Evolutionary conservation across 768 basidiomycete genomes (phyloP), one percentile per base, ranked within the genome.

Genomic region (Dentipellis sp.): DNA sequence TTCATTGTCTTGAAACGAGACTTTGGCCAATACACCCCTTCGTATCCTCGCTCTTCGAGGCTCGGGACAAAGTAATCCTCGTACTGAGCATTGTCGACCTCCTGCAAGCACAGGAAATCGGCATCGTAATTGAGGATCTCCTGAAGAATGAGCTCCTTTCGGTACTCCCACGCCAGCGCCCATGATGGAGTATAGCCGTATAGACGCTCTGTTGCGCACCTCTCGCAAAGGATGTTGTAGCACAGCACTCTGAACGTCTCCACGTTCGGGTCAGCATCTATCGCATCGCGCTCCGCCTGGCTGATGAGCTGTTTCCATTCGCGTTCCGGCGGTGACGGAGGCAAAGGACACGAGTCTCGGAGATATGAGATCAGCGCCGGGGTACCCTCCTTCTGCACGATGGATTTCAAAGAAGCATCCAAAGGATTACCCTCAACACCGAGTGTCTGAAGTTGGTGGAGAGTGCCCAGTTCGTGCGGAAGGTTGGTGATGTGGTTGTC

Each of bases 401-500:
- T 81, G 22, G 76, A 73, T 68, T 91, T 89, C 40, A 94, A 73
- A 23, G 79, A 71, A 2, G 82, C 72, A 55, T 95, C 91, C 42
- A 99, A 71, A 2, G 94, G 94, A 63, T 99, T 99, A n/a, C 97
- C 97, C 68, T 98, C 97, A 37, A 99, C 79, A 17, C 97, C 97
- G 23, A 99, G 74, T 10, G 91, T 92, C 67, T 91, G 91, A 51
- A 99, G 78, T 67, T 94, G 91, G 65, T 95, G 91, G 37, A 99
- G 71, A 55, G 81, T 91, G 29, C 97, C 97, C 37, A 97, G 76
- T 67, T 99, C 91, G 0, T 78, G 74, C 2, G 97, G 97, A 17
- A 99, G 77, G 2, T 83, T 86, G 39, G 80, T 74, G n/a, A 99
- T 71, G 63, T 88, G 82, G 71, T 99, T 99, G 76, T 99, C 97